phyloP scores from a whole-genome alignment of 208 protist species.

The Novymonas esmeraldas region DNA sequence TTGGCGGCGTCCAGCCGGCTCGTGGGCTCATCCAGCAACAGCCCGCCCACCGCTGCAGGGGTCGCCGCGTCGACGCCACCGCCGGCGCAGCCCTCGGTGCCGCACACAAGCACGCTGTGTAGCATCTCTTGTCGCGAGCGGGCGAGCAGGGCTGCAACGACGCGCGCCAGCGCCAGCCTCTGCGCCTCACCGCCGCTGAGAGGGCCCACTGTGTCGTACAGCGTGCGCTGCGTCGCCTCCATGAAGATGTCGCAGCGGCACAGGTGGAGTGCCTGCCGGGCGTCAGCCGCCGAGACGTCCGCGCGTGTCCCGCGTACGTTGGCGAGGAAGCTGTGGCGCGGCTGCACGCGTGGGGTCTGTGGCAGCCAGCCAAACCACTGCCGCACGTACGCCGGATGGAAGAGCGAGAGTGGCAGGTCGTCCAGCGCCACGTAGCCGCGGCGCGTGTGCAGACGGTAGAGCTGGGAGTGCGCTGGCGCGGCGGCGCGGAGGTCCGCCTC shows the following conservation, averaged over 20 bases:
- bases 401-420: constrained; percentile 57
- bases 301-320: constrained; percentile 45
- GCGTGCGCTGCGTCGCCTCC: constrained; percentile 26
- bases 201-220: constrained; percentile 44
- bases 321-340: constrained; percentile 38
- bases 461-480: neutral
- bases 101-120: neutral
- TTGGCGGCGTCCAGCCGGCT: constrained; percentile 86
- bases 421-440: constrained; percentile 41
- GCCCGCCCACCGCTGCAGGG: constrained; percentile 22
- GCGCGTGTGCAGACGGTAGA: neutral
- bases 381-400: constrained; percentile 57
- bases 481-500: neutral
- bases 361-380: constrained; percentile 50
- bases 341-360: constrained; percentile 44
- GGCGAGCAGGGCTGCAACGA: constrained; percentile 46
- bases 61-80: neutral
- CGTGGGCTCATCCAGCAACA: constrained; percentile 92
- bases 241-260: constrained; percentile 62
- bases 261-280: constrained; percentile 40
- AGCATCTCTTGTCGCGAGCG: constrained; percentile 32
- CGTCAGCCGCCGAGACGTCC: constrained; percentile 39
- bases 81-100: neutral
- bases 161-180: constrained; percentile 90
- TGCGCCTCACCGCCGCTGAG: constrained; percentile 93